phyloP scores from a whole-genome alignment of 2,329 filamentous ascomycete genomes.

The Neoarthrinium moseri region DNA sequence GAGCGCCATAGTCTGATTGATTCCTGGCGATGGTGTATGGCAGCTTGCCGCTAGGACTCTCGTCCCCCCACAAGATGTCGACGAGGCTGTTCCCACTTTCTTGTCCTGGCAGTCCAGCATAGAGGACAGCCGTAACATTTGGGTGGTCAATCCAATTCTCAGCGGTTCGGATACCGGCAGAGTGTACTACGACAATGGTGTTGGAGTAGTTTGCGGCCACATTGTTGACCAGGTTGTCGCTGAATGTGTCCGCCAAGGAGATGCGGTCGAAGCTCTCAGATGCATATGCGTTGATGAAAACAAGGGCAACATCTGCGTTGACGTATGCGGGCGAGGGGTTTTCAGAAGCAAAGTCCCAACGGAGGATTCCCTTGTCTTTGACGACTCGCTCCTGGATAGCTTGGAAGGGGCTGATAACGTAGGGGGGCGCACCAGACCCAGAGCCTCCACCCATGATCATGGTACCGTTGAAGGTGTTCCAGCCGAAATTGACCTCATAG shows the following conservation, averaged over 20 bases:
- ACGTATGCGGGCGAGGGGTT: slow-evolving; percentile 34
- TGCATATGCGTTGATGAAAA: slow-evolving; percentile 78
- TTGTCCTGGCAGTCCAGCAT: slow-evolving; percentile 79
- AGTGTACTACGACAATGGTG: slow-evolving; percentile 70
- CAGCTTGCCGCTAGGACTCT: slow-evolving; percentile 23
- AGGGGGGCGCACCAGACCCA: slow-evolving; percentile 78
- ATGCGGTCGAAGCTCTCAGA: slow-evolving; percentile 62
- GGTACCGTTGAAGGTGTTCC: slow-evolving; percentile 57
- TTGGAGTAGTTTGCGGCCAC: slow-evolving; percentile 16
- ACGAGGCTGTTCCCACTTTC: slow-evolving; percentile 77
- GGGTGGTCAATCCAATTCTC: slow-evolving; percentile 80
- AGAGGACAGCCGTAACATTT: slow-evolving; percentile 71
- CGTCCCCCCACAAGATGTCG: slow-evolving; percentile 60
- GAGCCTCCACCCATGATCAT: slow-evolving; percentile 85
- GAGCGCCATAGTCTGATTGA: slow-evolving; percentile 48
- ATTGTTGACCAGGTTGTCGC: slow-evolving; percentile 14
- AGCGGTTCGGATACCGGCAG: slow-evolving; percentile 54
- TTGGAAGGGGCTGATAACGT: slow-evolving; percentile 70
- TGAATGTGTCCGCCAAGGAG: slow-evolving; percentile 12
- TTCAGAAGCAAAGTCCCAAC: slow-evolving; percentile 14
- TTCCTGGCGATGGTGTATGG: slow-evolving; percentile 28
- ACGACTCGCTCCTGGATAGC: slow-evolving; percentile 53
- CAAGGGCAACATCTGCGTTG: slow-evolving; percentile 73
- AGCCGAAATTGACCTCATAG: slow-evolving; percentile 13
- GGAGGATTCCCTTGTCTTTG: slow-evolving; percentile 13